Evolutionary conservation across 257 asterid genomes (phyloP), one percentile per base, ranked within the genome.

Genomic region (Eucommia ulmoides): DNA sequence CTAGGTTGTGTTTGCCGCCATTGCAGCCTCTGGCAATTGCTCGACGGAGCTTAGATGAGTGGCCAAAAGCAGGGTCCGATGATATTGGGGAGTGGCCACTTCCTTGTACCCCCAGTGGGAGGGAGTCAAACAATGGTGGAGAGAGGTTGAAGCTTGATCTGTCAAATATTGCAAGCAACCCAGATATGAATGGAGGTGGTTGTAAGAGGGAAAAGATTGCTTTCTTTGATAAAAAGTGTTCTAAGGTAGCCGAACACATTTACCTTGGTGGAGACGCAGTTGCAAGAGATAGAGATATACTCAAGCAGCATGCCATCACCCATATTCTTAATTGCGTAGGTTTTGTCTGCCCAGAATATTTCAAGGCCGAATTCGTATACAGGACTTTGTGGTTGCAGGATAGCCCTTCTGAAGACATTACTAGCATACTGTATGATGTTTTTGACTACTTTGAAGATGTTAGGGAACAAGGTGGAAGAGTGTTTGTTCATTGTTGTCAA

Each of bases 11-110:
- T 41, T 62, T 74, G 24, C 82, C 78, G n/a, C 76, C 76, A 0
- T 24, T 71, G 56, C 77, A 71, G 53, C 79, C 79, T 3, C 50
- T 74, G 64, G 66, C 82, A 15, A 74, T 71, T 55, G 68, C 75
- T 58, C 68, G 78, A 11, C 68, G 82, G 47, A 74, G 82, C 50
- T 49, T 74, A 49, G 82, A 74, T 33, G 78, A 74, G 62, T 74
- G 82, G 82, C 82, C 82, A 6, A 74, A 66, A 71, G 82, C 75
- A 54, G 70, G 78, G 22, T 71, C 82, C 23, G 82, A 74, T 64
- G 82, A 74, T 60, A 58, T 74, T 42, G 82, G 82, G 7, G 81
- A 74, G 51, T 74, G 78, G 78, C 78, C 78, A 0, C 75, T 67
- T 45, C 72, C 74, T 15, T 45, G 59, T 47, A 74, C 82, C 24